These are phyloP conservation scores for Ustilago trichophora DNA, from an alignment of 1,284 basidiomycete genomes.

Conservation along the genomic window DNA sequence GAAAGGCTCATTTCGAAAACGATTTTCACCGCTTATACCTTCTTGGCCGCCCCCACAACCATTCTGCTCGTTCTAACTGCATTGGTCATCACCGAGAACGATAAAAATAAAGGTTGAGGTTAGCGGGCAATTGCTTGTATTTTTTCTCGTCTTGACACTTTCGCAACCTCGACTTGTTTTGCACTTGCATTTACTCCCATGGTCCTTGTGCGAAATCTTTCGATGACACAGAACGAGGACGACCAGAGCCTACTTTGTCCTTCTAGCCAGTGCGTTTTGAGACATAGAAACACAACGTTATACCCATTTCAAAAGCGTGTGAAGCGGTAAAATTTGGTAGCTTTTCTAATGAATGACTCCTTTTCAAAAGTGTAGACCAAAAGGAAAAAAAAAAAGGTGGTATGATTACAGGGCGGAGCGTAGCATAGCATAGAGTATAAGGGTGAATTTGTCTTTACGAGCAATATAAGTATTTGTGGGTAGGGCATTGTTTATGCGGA, in stretches of 20 bases:
- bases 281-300: too few species aligned
- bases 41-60: conserved; percentile 62
- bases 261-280: too few species aligned
- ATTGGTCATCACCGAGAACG: conserved; percentile 57
- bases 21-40: conserved; percentile 66
- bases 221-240: too few species aligned
- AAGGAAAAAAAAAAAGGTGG: neutral
- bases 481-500: too few species aligned
- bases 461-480: neutral
- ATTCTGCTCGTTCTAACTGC: conserved; percentile 56
- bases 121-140: too few species aligned
- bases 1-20: conserved; percentile 80
- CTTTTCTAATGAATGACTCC: neutral
- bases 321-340: too few species aligned
- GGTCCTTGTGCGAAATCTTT: too few species aligned
- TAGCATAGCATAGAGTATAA: conserved; percentile 1
- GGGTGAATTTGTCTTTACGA: neutral
- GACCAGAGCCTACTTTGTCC: too few species aligned
- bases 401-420: conserved; percentile 11
- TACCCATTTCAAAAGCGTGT: too few species aligned
- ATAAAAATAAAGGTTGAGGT: conserved; percentile 22
- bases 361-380: too few species aligned
- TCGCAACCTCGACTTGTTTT: neutral
- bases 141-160: neutral
- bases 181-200: too few species aligned